Evolutionary conservation across 805 yeast species (phyloP).

Genomic region (Barnettozyma sp.): DNA sequence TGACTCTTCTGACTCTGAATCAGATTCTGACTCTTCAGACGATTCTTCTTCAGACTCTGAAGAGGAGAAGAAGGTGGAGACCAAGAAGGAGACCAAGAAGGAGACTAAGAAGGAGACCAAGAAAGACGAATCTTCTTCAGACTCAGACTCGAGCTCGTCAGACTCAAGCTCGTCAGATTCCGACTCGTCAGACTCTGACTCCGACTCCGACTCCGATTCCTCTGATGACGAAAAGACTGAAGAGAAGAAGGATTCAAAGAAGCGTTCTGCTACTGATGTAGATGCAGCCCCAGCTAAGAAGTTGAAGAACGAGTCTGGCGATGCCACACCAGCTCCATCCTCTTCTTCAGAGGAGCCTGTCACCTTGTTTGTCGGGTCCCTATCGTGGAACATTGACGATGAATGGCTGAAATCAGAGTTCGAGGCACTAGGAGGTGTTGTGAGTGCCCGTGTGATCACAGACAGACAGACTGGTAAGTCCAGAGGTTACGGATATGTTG

Average conservation of each 20-base stretch:
- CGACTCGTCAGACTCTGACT: constrained; percentile 15
- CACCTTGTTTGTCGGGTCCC: constrained; percentile 92
- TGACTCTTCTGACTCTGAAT: constrained; percentile 18
- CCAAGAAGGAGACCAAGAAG: constrained; percentile 9
- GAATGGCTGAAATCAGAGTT: constrained; percentile 89
- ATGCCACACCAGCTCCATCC: constrained; percentile 29
- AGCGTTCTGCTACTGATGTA: constrained; percentile 33
- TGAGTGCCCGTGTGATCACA: constrained; percentile 84
- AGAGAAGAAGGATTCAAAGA: constrained; percentile 26
- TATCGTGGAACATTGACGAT: constrained; percentile 96
- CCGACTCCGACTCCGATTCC: constrained; percentile 18
- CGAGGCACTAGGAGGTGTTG: constrained; percentile 73
- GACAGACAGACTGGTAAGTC: constrained; percentile 91
- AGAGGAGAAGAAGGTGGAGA: constrained; percentile 13
- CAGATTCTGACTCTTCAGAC: constrained; percentile 14
- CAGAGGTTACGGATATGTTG: constrained; percentile 97
- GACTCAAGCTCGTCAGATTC: constrained; percentile 19
- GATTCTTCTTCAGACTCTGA: constrained; percentile 19
- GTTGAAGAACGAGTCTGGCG: constrained; percentile 25
- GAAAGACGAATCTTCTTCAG: constrained; percentile 8
- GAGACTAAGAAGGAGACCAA: constrained; percentile 11
- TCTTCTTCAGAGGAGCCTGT: constrained; percentile 63
- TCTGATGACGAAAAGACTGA: constrained; percentile 23
- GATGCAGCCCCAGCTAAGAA: constrained; percentile 29
- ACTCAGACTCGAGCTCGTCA: constrained; percentile 13